Evolutionary conservation across 2,329 filamentous ascomycete species (phyloP), one percentile per base, ranked within the genome.

Genomic region (Cladosporium velox): DNA sequence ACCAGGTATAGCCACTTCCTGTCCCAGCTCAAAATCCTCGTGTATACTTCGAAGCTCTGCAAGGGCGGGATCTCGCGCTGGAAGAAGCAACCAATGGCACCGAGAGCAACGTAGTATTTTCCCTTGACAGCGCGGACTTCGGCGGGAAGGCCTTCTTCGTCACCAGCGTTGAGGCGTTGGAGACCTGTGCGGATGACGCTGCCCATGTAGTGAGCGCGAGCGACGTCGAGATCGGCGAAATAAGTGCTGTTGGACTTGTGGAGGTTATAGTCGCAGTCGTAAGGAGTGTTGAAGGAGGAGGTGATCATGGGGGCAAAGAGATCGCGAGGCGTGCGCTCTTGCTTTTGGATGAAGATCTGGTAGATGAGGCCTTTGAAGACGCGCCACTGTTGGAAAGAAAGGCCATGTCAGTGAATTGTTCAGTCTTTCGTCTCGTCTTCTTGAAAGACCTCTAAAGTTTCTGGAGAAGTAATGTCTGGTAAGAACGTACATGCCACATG

Each of bases 221-320:
- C 88, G 67, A 94, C 86, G 78, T 96, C 93, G 70, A 96, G 87
- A 78, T 96, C 92, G 70, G 88, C 83, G 76, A 96, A 96, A 82
- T 96, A 96, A 34, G 93, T 96, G 72, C 86, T 88, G 81, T 93
- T 92, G 68, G 88, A 89, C 77, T 93, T 93, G 84, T 94, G 91
- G 52, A 92, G 75, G 80, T 95, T 94, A 81, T 93, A 92, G 80
- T 97, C 93, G 73, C 89, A 92, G 79, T 96, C 92, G 71, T 91
- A 84, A 64, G 91, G 79, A 0, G 91, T 86, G 15, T 90, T 86
- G 74, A 88, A 87, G 7, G 89, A 87, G 47, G 83, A 81, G 18
- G 89, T 87, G 66, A 91, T 87, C 61, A 90, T 80, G 59, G 90
- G 88, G 58, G 87, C 85, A 80, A 93, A 93, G 70, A 93, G 85